A percentile compares a stretch with the other conserved stretches of the same genome.
Conservation (phyloP, 148 eudicot species). For the Cornus florida region DNA sequence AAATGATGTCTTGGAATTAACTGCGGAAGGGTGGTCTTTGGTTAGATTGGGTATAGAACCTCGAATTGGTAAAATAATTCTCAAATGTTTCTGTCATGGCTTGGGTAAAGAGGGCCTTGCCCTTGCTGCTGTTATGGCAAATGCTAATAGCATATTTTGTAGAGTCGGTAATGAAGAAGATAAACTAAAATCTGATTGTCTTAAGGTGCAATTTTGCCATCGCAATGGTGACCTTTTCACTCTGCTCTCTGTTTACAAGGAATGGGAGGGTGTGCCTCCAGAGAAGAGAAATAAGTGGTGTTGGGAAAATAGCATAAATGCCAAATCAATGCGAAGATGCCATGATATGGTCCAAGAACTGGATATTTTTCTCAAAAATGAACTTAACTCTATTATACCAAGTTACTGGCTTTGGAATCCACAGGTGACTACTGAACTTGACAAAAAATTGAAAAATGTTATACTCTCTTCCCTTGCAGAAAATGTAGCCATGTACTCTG, state of each 20-base stretch:
- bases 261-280: slow-evolving; percentile 61
- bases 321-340: slow-evolving; percentile 90
- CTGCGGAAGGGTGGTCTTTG: slow-evolving; percentile 53
- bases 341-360: slow-evolving; percentile 62
- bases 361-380: slow-evolving; percentile 68
- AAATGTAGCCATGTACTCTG: slow-evolving; percentile 84
- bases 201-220: slow-evolving; percentile 86
- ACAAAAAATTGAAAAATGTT: slow-evolving; percentile 50
- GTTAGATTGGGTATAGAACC: slow-evolving; percentile 90
- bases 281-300: slow-evolving; percentile 71
- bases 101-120: slow-evolving; percentile 86
- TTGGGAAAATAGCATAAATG: slow-evolving; percentile 92
- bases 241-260: slow-evolving; percentile 76
- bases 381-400: slow-evolving; percentile 65
- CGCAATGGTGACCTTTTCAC: slow-evolving; percentile 84
- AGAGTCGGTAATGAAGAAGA: slow-evolving; percentile 76
- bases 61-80: slow-evolving; percentile 76
- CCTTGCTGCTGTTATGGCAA: slow-evolving; percentile 94
- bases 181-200: slow-evolving; percentile 79
- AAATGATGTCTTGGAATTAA: slow-evolving; percentile 49
- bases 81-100: slow-evolving; percentile 43
- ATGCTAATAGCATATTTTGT: slow-evolving; percentile 81
- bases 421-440: slow-evolving; percentile 44
- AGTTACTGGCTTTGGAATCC: slow-evolving; percentile 82
- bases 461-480: slow-evolving; percentile 75